These are phyloP conservation scores for Calonectria honghensis DNA, from an alignment of 2,329 filamentous ascomycete species.

Conservation along the genomic window DNA sequence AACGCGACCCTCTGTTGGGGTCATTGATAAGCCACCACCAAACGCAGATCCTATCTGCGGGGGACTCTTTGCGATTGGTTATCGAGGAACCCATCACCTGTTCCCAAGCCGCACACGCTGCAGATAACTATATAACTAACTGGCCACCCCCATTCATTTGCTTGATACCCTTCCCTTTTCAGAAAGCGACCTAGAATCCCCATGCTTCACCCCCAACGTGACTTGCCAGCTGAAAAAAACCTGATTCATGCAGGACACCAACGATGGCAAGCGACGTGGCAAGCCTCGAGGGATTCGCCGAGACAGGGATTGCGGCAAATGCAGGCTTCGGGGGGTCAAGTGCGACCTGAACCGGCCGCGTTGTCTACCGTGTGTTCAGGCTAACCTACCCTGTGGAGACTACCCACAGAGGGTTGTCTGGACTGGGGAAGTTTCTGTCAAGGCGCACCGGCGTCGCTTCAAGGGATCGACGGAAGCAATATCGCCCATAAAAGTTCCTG, in stretches of 20 bases:
- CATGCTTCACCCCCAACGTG: neutral
- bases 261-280: conserved; percentile 41
- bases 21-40: conserved; percentile 7
- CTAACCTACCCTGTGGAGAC: conserved; percentile 55
- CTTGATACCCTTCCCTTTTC: neutral
- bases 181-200: neutral
- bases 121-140: conserved; percentile 5
- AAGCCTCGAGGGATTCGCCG: conserved; percentile 56
- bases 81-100: neutral
- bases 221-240: neutral
- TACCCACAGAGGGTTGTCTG: conserved; percentile 59
- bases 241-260: neutral
- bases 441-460: neutral
- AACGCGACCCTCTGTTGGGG: neutral
- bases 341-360: conserved; percentile 56
- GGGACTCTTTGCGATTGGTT: neutral
- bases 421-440: conserved; percentile 42
- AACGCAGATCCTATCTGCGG: conserved; percentile 1
- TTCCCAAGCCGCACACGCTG: neutral
- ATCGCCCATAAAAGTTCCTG: no score
- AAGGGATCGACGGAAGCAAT: neutral
- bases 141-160: neutral
- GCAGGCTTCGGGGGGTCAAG: conserved; percentile 53
- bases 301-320: conserved; percentile 55
- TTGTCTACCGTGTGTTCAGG: conserved; percentile 54